Evolutionary conservation across 1,284 basidiomycete species (phyloP).

Genomic region (Wallemia mellicola): DNA sequence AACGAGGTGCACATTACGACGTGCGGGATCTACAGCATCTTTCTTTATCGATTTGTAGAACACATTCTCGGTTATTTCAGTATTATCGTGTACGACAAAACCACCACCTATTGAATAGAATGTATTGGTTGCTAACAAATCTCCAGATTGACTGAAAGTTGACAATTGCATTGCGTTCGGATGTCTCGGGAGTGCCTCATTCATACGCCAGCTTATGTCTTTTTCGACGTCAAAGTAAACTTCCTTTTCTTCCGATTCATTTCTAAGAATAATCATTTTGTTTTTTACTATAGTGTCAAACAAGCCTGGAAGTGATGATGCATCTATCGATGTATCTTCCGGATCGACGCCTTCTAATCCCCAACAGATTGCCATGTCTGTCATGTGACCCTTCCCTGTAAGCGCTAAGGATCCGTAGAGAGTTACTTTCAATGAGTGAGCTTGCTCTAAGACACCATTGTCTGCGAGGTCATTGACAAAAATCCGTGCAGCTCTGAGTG

Average conservation of each 20-base stretch:
- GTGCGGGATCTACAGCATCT: background rate
- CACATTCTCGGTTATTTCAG: constrained; percentile 59
- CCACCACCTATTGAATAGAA: constrained; percentile 52
- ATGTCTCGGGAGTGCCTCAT: constrained; percentile 14
- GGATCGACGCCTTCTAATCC: constrained; percentile 42
- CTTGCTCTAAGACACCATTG: constrained; percentile 38
- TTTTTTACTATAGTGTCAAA: constrained; percentile 37
- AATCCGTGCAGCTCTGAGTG: constrained; percentile 71
- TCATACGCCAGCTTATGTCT: constrained; percentile 27
- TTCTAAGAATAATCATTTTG: constrained; percentile 28
- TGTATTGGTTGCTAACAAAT: constrained; percentile 73
- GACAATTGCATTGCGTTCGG: constrained; percentile 81
- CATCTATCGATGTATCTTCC: constrained; percentile 28
- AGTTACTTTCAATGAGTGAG: constrained; percentile 37
- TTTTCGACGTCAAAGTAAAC: constrained; percentile 58
- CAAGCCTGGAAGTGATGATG: constrained; percentile 39
- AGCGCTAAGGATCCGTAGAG: constrained; percentile 27
- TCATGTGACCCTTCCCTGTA: constrained; percentile 62
- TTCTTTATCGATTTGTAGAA: constrained; percentile 37
- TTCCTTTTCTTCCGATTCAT: constrained; percentile 29
- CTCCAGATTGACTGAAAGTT: constrained; percentile 47
- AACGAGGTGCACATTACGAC: background rate
- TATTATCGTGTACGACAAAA: constrained; percentile 26
- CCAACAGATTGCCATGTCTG: constrained; percentile 68
- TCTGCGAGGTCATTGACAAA: constrained; percentile 49